Evolutionary conservation across 352 stramenopile species (phyloP), one percentile per base, ranked within the genome.

Genomic region (Sclerospora graminicola): DNA sequence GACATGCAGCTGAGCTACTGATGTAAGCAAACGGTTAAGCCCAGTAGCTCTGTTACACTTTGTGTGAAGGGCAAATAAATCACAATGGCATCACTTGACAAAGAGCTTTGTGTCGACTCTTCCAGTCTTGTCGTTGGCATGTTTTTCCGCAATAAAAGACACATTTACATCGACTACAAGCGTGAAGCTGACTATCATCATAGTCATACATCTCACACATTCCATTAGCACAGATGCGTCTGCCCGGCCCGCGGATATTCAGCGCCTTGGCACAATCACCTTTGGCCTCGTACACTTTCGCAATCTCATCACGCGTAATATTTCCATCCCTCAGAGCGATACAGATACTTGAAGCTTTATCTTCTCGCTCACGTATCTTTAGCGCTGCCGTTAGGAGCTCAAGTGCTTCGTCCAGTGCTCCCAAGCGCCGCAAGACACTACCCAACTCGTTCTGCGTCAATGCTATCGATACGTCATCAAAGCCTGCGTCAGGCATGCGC

Each of bases 51-150:
- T n/a, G n/a, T n/a, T n/a, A n/a, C n/a, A n/a, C n/a, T n/a, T n/a
- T n/a, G n/a, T n/a, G n/a, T n/a, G n/a, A n/a, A n/a, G n/a, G n/a
- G n/a, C n/a, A n/a, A n/a, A n/a, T n/a, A n/a, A n/a, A n/a, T n/a
- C n/a, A n/a, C n/a, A n/a, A n/a, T n/a, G n/a, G n/a, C 8, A 38
- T 21, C 21, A 52, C 44, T 36, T 73, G 60, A 54, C 70, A 83
- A 5, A 78, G 37, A 11, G 52, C 9, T 29, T 66, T 68, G 58
- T 82, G 74, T 40, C 69, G 71, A 18, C 38, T 61, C 50, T 82
- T 81, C 75, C 75, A 88, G 60, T 88, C 69, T 31, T 65, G 49
- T 26, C 61, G 59, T 45, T 88, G 72, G 23, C 75, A 88, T 15
- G 49, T 45, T 41, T 82, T 82, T 42, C 55, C 44, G 40, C 75